Percentiles rank a stretch among this genome's conserved stretches.
Evolutionary conservation across 1,139 yeast species (phyloP).

Genomic region (Zygosaccharomyces pseudobailii): DNA sequence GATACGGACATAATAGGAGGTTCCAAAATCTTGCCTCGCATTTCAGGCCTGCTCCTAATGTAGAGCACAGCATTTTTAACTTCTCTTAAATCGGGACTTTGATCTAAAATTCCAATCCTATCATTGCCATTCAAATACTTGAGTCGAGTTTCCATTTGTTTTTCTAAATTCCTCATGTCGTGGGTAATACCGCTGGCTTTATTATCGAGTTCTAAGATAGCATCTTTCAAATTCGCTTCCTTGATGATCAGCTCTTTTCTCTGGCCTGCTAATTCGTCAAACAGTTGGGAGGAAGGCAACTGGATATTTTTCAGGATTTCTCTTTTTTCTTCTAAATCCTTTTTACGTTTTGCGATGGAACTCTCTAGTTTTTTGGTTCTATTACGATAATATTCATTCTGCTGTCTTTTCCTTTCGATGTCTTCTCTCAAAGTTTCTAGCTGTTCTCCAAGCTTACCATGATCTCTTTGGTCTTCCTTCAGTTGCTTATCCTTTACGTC

Average conservation of each 20-base stretch:
- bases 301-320: conserved; percentile 20
- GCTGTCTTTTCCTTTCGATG: conserved; percentile 26
- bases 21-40: conserved; percentile 49
- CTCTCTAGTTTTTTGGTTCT: conserved; percentile 23
- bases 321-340: conserved; percentile 25
- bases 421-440: conserved; percentile 20
- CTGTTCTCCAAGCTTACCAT: conserved; percentile 17
- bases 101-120: conserved; percentile 43
- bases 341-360: conserved; percentile 26
- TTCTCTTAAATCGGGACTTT: conserved; percentile 31
- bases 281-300: conserved; percentile 20
- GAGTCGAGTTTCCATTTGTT: conserved; percentile 20
- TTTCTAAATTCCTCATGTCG: conserved; percentile 18
- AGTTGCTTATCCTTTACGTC: conserved; percentile 28
- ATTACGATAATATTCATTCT: conserved; percentile 22
- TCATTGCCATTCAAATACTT: conserved; percentile 46
- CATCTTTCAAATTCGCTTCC: conserved; percentile 12
- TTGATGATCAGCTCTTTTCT: conserved; percentile 15
- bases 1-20: conserved; percentile 73
- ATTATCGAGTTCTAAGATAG: conserved; percentile 16
- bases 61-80: conserved; percentile 39
- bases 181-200: conserved; percentile 17
- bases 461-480: conserved; percentile 17
- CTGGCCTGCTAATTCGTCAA: conserved; percentile 19
- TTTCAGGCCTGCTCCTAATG: conserved; percentile 37